These are phyloP conservation scores for Barnettozyma sucrosica DNA, from an alignment of 805 yeast species.

Conservation along the genomic window DNA sequence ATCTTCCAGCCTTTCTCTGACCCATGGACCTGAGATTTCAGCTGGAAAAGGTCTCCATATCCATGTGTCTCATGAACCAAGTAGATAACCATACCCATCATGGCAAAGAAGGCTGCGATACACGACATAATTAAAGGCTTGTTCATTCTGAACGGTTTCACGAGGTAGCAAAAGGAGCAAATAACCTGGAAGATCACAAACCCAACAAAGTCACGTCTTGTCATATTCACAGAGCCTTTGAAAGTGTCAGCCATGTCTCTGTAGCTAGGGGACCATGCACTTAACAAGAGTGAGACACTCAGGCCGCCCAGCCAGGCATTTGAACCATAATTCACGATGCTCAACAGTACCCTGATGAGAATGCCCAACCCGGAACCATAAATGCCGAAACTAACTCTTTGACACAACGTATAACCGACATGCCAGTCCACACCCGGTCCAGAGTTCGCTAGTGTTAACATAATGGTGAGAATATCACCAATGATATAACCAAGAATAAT, in stretches of 20 bases:
- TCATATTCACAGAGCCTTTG: constrained; percentile 28
- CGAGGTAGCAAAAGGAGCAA: constrained; percentile 17
- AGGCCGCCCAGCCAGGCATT: constrained; percentile 42
- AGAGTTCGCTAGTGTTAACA: constrained; percentile 40
- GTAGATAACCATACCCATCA: constrained; percentile 29
- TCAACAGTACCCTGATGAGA: constrained; percentile 35
- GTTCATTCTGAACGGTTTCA: constrained; percentile 25
- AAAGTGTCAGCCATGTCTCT: constrained; percentile 29
- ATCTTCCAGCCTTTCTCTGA: constrained; percentile 28
- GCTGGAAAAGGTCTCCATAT: constrained; percentile 30
- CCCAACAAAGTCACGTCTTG: constrained; percentile 26
- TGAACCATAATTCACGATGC: constrained; percentile 44
- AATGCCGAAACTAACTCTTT: constrained; percentile 42
- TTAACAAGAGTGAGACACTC: constrained; percentile 33
- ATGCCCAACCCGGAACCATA: constrained; percentile 39
- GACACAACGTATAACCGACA: constrained; percentile 41
- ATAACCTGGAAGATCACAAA: constrained; percentile 35
- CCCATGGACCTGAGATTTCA: constrained; percentile 27
- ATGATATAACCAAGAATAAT: constrained; percentile 37
- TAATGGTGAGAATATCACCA: constrained; percentile 41
- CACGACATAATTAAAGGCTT: constrained; percentile 21
- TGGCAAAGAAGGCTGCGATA: constrained; percentile 23
- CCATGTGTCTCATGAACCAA: constrained; percentile 30
- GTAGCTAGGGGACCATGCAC: constrained; percentile 36
- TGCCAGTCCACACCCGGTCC: constrained; percentile 46